These are phyloP conservation scores for Jacaranda mimosifolia DNA, from an alignment of 257 asterid species.

Conservation along the genomic window DNA sequence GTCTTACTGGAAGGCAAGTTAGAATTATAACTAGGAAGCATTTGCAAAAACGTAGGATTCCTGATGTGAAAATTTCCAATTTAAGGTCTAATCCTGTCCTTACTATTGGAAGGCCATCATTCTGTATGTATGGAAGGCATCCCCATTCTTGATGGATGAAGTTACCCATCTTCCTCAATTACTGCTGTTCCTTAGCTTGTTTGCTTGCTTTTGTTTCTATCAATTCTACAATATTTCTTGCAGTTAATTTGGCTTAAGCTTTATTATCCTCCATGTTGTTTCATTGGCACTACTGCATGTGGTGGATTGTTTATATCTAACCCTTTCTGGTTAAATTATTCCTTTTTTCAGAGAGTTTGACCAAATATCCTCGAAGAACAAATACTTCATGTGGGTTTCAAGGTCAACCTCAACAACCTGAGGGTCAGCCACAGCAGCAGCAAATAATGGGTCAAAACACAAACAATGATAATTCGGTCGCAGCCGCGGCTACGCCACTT, in stretches of 20 bases:
- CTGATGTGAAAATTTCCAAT: background rate
- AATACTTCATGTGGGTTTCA: constrained; percentile 57
- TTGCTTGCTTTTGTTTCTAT: background rate
- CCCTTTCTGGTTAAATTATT: background rate
- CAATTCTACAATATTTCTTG: background rate
- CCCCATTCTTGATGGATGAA: background rate
- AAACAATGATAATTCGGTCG: constrained; percentile 50
- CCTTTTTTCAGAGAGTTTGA: constrained; percentile 70
- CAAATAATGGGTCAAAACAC: constrained; percentile 57
- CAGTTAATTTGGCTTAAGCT: background rate
- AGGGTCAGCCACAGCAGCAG: constrained; percentile 61
- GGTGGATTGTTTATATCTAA: background rate
- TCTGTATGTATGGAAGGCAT: background rate
- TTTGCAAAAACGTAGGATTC: background rate
- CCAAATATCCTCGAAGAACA: constrained; percentile 70
- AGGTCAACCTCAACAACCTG: constrained; percentile 68
- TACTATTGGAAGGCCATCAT: background rate
- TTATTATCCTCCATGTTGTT: background rate
- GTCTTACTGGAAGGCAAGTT: background rate
- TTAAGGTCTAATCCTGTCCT: background rate
- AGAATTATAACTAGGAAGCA: background rate
- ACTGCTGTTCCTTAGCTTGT: background rate
- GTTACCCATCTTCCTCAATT: background rate
- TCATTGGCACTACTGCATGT: background rate
- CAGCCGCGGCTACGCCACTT: constrained; percentile 56